Evolutionary conservation across 805 yeast genomes (phyloP).

Genomic region (Metschnikowia similis): DNA sequence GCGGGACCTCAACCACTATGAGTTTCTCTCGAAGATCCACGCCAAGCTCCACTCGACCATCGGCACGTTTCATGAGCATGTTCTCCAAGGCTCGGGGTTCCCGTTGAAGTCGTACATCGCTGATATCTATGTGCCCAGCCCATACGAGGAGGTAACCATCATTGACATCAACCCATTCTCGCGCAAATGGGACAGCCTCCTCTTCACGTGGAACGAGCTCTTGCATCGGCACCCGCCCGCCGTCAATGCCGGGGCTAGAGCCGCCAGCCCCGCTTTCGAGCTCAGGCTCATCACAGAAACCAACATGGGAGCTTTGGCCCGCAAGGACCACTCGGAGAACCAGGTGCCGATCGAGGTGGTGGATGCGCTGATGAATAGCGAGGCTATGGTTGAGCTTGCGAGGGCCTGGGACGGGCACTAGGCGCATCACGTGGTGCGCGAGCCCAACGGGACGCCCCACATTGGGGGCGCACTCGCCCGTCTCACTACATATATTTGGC

Average conservation of each 20-base stretch:
- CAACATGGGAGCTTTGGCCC: conserved; percentile 71
- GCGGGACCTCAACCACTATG: conserved; percentile 81
- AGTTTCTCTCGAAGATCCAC: conserved; percentile 54
- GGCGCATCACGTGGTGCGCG: background rate
- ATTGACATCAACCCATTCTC: conserved; percentile 87
- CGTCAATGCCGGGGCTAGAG: too few species aligned
- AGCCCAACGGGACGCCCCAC: too few species aligned
- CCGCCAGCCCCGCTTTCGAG: conserved; percentile 35
- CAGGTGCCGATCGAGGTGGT: conserved; percentile 90
- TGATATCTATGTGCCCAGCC: conserved; percentile 81
- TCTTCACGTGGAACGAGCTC: conserved; percentile 85
- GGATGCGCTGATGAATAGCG: conserved; percentile 70
- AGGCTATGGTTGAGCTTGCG: conserved; percentile 65
- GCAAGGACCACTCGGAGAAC: conserved; percentile 81
- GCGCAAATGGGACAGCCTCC: conserved; percentile 68
- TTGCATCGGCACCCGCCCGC: conserved; percentile 19
- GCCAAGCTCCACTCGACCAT: conserved; percentile 46
- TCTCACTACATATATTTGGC: too few species aligned
- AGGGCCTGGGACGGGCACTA: conserved; percentile 44
- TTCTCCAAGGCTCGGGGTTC: conserved; percentile 24
- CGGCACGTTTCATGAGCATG: conserved; percentile 50
- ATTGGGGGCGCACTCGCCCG: too few species aligned
- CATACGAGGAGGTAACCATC: conserved; percentile 59
- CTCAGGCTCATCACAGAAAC: conserved; percentile 65
- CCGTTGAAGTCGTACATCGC: conserved; percentile 48